Conservation (phyloP, 768 basidiomycete species). For the Dendrothele bispora region DNA sequence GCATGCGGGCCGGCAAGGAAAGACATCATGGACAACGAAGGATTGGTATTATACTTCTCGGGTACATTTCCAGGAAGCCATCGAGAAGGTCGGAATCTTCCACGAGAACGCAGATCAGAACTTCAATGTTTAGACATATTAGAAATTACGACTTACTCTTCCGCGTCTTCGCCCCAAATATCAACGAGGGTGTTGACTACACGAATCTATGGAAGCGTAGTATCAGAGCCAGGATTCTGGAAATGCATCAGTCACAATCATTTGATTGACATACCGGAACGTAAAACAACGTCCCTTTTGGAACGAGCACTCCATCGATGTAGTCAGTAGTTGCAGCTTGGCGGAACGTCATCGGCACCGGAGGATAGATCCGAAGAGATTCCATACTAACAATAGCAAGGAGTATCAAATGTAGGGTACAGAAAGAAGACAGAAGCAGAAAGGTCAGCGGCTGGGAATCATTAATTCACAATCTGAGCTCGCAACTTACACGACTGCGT, state of each 20-base stretch:
- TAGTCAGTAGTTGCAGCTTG: conserved; percentile 36
- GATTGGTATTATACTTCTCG: background rate
- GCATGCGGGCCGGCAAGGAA: conserved; percentile 26
- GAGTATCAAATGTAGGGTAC: too few relatives aligned
- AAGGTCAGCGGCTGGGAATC: too few relatives aligned
- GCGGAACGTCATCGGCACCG: conserved; percentile 39
- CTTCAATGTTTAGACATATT: too few relatives aligned
- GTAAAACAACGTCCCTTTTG: conserved; percentile 42
- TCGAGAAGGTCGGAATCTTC: conserved; percentile 1
- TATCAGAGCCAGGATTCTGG: background rate
- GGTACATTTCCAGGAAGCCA: conserved; percentile 22
- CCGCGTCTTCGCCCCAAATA: conserved; percentile 52
- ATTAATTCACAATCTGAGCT: too few relatives aligned
- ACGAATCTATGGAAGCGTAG: conserved; percentile 46
- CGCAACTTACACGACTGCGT: conserved; percentile 41
- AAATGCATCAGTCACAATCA: background rate
- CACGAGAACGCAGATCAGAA: background rate
- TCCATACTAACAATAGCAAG: too few relatives aligned
- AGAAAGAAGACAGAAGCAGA: too few relatives aligned
- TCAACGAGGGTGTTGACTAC: conserved; percentile 50
- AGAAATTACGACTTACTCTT: too few relatives aligned
- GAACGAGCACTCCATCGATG: conserved; percentile 41
- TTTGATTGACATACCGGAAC: conserved; percentile 37
- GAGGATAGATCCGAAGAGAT: conserved; percentile 38
- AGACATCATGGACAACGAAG: conserved; percentile 23